These are phyloP conservation scores for Ilex aquifolium DNA, from an alignment of 257 asterid genomes.

Conservation along the genomic window DNA sequence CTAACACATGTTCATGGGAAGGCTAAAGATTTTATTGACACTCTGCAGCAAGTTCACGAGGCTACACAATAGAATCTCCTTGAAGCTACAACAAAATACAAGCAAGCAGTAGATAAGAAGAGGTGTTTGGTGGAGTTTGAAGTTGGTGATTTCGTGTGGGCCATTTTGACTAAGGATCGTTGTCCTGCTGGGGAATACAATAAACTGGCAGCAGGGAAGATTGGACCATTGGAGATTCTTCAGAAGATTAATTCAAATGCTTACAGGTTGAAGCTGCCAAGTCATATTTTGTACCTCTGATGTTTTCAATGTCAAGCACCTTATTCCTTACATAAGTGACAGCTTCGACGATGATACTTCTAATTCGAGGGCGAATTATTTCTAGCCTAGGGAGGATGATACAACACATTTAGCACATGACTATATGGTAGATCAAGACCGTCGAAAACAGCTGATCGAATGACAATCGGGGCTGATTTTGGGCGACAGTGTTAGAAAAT, in stretches of 20 bases:
- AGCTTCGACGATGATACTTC: neutral
- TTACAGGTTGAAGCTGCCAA: neutral
- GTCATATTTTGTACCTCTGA: neutral
- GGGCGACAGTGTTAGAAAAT: too few relatives aligned
- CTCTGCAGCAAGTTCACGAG: neutral
- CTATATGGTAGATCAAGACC: too few relatives aligned
- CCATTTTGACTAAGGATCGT: neutral
- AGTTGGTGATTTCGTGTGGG: neutral
- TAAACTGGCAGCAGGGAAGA: neutral
- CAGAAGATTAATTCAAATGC: neutral
- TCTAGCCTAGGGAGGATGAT: neutral
- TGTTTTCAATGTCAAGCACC: neutral
- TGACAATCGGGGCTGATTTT: too few relatives aligned
- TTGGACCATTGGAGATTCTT: neutral
- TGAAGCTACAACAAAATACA: too few relatives aligned
- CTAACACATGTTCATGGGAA: neutral
- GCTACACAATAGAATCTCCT: neutral
- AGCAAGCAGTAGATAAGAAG: too few relatives aligned
- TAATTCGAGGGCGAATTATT: neutral
- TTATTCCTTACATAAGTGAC: neutral
- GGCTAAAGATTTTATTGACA: neutral
- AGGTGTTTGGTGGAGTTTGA: too few relatives aligned
- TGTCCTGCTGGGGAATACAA: neutral
- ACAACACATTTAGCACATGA: neutral
- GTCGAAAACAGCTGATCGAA: too few relatives aligned